Conservation (phyloP, 2,329 filamentous ascomycete genomes). For the Cladophialophora chaetospira region DNA sequence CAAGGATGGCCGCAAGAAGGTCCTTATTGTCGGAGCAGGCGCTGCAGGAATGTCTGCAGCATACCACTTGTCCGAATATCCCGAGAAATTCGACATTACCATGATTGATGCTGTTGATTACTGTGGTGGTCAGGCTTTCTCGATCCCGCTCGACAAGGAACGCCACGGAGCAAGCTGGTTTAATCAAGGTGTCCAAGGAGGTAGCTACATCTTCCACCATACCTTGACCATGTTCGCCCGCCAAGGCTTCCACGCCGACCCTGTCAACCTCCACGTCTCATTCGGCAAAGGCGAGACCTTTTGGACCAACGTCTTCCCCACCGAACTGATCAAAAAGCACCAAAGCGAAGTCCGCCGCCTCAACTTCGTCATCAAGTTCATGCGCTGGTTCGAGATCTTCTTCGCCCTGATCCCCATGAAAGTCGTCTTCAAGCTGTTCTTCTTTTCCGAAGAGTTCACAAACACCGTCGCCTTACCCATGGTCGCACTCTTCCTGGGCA, state of each 20-base stretch:
- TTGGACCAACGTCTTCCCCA: conserved; percentile 65
- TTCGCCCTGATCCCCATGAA: conserved; percentile 63
- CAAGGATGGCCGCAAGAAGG: conserved; percentile 44
- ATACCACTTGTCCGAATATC: conserved; percentile 66
- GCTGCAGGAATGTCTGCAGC: conserved; percentile 56
- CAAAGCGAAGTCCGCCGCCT: conserved; percentile 59
- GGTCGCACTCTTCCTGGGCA: conserved; percentile 72
- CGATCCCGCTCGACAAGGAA: conserved; percentile 57
- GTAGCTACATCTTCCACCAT: conserved; percentile 63
- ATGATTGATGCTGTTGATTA: conserved; percentile 61
- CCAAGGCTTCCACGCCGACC: conserved; percentile 59
- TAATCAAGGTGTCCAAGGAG: conserved; percentile 65
- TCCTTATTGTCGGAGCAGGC: conserved; percentile 64
- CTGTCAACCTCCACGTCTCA: conserved; percentile 60
- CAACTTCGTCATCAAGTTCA: conserved; percentile 55
- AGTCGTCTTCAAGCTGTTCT: conserved; percentile 66
- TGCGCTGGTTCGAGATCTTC: conserved; percentile 58
- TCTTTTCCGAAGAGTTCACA: conserved; percentile 69
- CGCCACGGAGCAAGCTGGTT: conserved; percentile 61
- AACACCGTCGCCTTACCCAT: conserved; percentile 72
- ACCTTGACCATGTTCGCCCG: conserved; percentile 63
- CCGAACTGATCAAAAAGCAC: conserved; percentile 57
- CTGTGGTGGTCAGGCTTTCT: conserved; percentile 63
- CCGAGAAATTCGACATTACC: conserved; percentile 66
- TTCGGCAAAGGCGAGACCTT: conserved; percentile 63